These are phyloP conservation scores for Pythium aristosporum DNA, from an alignment of 352 stramenopile genomes.

Conservation along the genomic window DNA sequence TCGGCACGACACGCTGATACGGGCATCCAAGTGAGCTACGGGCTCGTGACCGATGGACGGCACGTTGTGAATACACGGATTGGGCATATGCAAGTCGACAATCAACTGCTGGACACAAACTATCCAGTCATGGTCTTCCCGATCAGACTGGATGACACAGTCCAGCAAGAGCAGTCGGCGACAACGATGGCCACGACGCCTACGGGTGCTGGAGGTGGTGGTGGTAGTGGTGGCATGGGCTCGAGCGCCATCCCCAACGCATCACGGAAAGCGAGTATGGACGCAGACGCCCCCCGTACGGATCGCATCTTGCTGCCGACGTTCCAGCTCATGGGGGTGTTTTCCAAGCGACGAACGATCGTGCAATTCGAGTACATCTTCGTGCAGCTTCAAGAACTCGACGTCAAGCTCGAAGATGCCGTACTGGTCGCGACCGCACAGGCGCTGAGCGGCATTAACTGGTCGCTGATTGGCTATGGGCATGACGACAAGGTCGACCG, in stretches of 20 bases:
- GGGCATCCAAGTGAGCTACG: slow-evolving; percentile 79
- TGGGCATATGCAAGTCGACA: slow-evolving; percentile 83
- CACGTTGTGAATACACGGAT: slow-evolving; percentile 79
- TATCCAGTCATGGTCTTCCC: slow-evolving; percentile 78
- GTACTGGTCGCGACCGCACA: slow-evolving; percentile 72
- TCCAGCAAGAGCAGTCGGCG: slow-evolving; percentile 62
- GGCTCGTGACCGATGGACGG: slow-evolving; percentile 58
- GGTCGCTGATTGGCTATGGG: slow-evolving; percentile 34
- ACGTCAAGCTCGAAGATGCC: slow-evolving; percentile 84
- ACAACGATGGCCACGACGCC: slow-evolving; percentile 16
- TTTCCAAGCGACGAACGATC: slow-evolving; percentile 56
- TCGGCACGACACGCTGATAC: slow-evolving; percentile 67
- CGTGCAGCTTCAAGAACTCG: slow-evolving; percentile 81
- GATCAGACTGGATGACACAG: slow-evolving; percentile 61
- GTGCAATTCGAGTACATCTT: slow-evolving; percentile 89
- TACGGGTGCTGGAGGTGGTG: not conserved
- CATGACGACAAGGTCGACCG: slow-evolving; percentile 34
- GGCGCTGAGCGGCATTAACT: slow-evolving; percentile 74
- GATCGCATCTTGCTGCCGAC: slow-evolving; percentile 62
- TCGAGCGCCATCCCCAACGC: slow-evolving; percentile 10
- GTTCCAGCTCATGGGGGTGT: slow-evolving; percentile 81
- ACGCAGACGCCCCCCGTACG: slow-evolving; percentile 12
- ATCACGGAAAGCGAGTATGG: slow-evolving; percentile 15
- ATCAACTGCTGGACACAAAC: slow-evolving; percentile 83
- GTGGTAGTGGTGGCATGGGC: not conserved